A percentile compares a stretch with the other conserved stretches of the same genome.
phyloP scores from a whole-genome alignment of 805 yeast species.

The Candida ortonii region DNA sequence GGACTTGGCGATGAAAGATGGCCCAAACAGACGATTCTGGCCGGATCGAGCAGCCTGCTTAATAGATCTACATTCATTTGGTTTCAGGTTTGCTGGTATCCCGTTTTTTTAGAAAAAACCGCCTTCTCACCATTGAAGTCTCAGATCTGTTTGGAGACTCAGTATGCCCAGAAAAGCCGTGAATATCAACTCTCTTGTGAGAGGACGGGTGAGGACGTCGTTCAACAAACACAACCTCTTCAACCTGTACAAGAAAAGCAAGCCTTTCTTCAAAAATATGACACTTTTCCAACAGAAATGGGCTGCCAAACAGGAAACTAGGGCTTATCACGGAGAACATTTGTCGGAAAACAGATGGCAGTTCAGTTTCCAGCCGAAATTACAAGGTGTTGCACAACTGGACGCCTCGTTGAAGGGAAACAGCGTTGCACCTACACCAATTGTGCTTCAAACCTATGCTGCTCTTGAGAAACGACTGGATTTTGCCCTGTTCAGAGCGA shows the following conservation, averaged over 20 bases:
- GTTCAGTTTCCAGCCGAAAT: conserved; percentile 60
- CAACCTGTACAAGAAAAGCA: conserved; percentile 76
- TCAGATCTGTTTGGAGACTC: no score
- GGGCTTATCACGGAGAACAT: conserved; percentile 95
- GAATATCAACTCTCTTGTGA: conserved; percentile 30
- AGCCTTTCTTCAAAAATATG: conserved; percentile 48
- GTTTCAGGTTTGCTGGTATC: no score
- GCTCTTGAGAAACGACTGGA: conserved; percentile 86
- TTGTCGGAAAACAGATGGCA: conserved; percentile 83
- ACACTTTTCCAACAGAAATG: conserved; percentile 91
- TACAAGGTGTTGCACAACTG: conserved; percentile 84
- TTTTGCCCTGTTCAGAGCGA: conserved; percentile 82
- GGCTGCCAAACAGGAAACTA: conserved; percentile 84
- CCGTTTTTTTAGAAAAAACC: conserved; percentile 6
- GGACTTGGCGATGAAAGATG: no score
- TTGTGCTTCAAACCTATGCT: conserved; percentile 84
- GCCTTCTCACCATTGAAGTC: conserved; percentile 1
- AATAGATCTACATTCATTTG: no score
- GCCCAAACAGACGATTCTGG: no score
- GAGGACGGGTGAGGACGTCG: conserved; percentile 70
- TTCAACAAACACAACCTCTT: conserved; percentile 90
- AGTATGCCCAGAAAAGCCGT: conserved; percentile 31
- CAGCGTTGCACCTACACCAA: conserved; percentile 63
- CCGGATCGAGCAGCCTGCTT: no score
- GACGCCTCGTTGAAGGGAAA: conserved; percentile 73